Evolutionary conservation across 2,329 filamentous ascomycete genomes (phyloP), one percentile per base, ranked within the genome.

Genomic region (Cladosporium velox): DNA sequence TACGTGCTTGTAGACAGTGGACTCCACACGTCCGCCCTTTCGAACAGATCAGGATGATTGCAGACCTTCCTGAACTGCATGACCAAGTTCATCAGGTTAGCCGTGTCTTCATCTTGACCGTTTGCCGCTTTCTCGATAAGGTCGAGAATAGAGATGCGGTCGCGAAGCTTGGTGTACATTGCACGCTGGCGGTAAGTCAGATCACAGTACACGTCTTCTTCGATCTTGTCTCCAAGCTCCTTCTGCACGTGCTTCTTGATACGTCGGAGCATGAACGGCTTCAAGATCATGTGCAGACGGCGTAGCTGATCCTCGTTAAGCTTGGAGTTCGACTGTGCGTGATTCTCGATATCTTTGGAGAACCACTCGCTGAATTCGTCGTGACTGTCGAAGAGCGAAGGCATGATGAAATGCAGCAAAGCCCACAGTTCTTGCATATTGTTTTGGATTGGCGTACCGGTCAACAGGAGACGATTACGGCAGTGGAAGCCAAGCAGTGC

Each of bases 381-480:
- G 79, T 95, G 92, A 0, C 91, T 94, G 78, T 95, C 95, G 79
- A 99, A 99, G 61, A 99, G 85, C 52, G 92, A 97, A n/a, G 95
- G 95, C 95, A 99, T 98, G 82, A 98, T 98, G 82, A 99, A 99
- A 85, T 99, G 95, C 24, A 99, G 85, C 71, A 99, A 81, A 34
- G 95, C 95, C 95, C 95, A 99, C 67, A 99, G 81, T 80, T 99
- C 94, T 79, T 98, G 95, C 95, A 99, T 99, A 84, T 98, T 99
- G 83, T 99, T 99, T 79, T 99, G 95, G 70, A 99, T 98, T 2
- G 95, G 95, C 0, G 95, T 99, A 81, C 95, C 95, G 0, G 95
- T 99, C 24, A 99, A 86, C 54, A 99, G 83, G 57, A 99, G 86
- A 71, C 95, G 88, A 79, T 98, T 99, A 67, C 95, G 91, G 81